phyloP scores from a whole-genome alignment of 2,329 filamentous ascomycete species.

The Talaromyces sp. region DNA sequence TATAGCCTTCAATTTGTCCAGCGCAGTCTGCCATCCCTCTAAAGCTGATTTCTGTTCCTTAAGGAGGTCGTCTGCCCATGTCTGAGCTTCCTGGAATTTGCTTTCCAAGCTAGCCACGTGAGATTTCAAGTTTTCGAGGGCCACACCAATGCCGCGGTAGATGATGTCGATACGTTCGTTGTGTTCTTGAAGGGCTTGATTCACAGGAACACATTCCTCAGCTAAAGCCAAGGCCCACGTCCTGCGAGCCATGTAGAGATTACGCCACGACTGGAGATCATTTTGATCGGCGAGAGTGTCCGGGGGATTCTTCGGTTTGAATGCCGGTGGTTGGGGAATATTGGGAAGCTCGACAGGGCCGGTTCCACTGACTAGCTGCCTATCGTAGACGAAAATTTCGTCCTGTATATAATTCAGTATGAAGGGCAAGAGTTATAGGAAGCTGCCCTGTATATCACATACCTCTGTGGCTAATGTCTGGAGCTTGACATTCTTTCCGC shows the following conservation, averaged over 20 bases:
- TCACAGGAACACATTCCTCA: conserved; percentile 63
- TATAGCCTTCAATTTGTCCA: conserved; percentile 36
- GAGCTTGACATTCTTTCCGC: conserved; percentile 77
- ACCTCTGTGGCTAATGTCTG: conserved; percentile 78
- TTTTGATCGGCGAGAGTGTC: conserved; percentile 76
- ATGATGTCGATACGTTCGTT: conserved; percentile 49
- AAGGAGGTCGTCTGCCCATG: conserved; percentile 42
- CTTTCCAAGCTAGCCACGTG: conserved; percentile 43
- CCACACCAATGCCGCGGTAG: conserved; percentile 72
- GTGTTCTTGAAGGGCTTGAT: conserved; percentile 54
- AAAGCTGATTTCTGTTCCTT: conserved; percentile 42
- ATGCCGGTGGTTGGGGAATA: conserved; percentile 52
- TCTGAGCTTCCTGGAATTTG: conserved; percentile 42
- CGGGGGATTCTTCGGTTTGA: conserved; percentile 61
- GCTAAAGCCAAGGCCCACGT: conserved; percentile 71
- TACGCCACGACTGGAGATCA: conserved; percentile 80
- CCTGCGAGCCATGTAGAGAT: conserved; percentile 73
- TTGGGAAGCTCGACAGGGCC: conserved; percentile 46
- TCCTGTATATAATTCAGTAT: conserved; percentile 49
- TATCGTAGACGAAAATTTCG: conserved; percentile 90
- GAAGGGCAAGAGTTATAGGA: background rate
- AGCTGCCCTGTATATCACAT: conserved; percentile 15
- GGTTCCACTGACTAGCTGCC: conserved; percentile 56
- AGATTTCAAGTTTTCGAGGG: conserved; percentile 65
- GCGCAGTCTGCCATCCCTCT: conserved; percentile 39